Conservation (phyloP, 2,329 filamentous ascomycete species). For the Acarospora socialis region DNA sequence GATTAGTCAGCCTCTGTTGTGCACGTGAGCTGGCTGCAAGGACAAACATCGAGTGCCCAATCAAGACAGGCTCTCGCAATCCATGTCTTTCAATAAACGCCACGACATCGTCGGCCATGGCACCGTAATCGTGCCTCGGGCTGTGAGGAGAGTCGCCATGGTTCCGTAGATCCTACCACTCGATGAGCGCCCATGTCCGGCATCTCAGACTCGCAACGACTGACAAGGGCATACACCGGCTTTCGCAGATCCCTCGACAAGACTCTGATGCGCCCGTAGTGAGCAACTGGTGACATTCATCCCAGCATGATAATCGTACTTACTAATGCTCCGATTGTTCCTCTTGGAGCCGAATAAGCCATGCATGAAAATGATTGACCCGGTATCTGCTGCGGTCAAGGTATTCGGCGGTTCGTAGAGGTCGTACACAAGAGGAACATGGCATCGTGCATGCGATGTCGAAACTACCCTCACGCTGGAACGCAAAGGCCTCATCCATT, state of each 20-base stretch:
- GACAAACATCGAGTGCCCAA: slow-evolving; percentile 81
- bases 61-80: slow-evolving; percentile 58
- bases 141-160: slow-evolving; percentile 82
- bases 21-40: neutral
- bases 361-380: slow-evolving; percentile 75
- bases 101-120: slow-evolving; percentile 72
- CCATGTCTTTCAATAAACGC: slow-evolving; percentile 60
- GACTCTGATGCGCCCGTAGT: slow-evolving; percentile 38
- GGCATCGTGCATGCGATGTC: too few relatives aligned
- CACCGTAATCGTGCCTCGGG: slow-evolving; percentile 59
- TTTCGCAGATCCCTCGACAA: slow-evolving; percentile 68
- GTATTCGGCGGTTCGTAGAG: too few relatives aligned
- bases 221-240: slow-evolving; percentile 67
- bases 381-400: too few relatives aligned
- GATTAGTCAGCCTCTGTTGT: slow-evolving; percentile 6
- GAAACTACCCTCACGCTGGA: too few relatives aligned
- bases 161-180: slow-evolving; percentile 65
- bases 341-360: slow-evolving; percentile 90
- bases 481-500: too few relatives aligned
- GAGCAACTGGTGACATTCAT: slow-evolving; percentile 1
- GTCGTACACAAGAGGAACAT: too few relatives aligned
- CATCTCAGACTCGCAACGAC: slow-evolving; percentile 19
- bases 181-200: slow-evolving; percentile 1
- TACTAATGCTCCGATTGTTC: slow-evolving; percentile 90
- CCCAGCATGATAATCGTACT: slow-evolving; percentile 43